Evolutionary conservation across 306 rosid genomes (phyloP), one percentile per base, ranked within the genome.

Genomic region (Inga laurina): DNA sequence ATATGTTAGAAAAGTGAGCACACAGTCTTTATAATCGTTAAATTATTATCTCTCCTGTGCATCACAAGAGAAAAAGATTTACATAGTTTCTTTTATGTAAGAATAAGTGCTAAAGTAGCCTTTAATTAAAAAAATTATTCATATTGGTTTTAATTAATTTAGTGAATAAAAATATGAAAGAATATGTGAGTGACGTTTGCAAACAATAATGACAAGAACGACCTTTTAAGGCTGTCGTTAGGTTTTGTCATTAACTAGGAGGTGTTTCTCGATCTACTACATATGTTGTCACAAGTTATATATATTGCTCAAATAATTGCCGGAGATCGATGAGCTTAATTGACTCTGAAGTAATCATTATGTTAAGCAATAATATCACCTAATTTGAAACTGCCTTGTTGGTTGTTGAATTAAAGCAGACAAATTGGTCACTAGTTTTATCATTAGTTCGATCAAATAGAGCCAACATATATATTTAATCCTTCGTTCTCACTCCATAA

Each of bases 301-400:
- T n/a, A 65, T 75, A 77, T 75, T 84, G 81, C 79, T 84, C 46
- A 84, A 82, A 84, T 82, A 75, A 79, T 79, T 82, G 66, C 68
- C 49, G 12, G 16, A 62, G 65, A 59, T 21, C 5, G 4, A 57
- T 54, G 5, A 54, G 62, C 45, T 79, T 64, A 72, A 87, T 82
- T 85, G 72, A 45, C 67, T 70, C 30, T 76, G 49, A 84, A 79
- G 86, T 75, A 87, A 87, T 82, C 90, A 74, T 41, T 45, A 75
- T 44, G 44, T 61, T 72, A 81, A 78, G 78, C 81, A 80, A 76
- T 15, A 16, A 19, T 4, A 19, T n/a, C 73, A 22, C 71, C 72
- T 74, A 77, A 45, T 66, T 54, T 81, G 52, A 76, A 84, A 68
- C 72, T 78, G 67, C 67, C 81, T 81, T 79, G 51, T 74, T 81